phyloP scores from a whole-genome alignment of 495 filamentous ascomycete genomes.

The Peziza echinospora region DNA sequence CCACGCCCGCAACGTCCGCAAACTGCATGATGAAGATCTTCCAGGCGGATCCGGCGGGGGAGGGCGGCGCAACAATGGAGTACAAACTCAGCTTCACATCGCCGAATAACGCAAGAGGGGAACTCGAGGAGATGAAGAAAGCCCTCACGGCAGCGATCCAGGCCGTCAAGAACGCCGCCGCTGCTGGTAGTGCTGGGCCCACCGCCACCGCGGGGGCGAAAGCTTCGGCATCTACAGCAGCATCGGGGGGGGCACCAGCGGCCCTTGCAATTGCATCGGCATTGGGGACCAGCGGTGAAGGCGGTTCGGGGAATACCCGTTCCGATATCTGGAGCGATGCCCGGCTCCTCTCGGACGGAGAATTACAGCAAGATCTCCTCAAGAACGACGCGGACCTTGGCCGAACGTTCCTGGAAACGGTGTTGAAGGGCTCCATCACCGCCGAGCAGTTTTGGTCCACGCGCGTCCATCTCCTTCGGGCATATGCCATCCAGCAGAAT shows the following conservation, averaged over 20 bases:
- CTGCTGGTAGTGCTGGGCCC: conserved; percentile 19
- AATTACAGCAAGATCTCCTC: conserved; percentile 67
- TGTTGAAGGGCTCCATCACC: conserved; percentile 53
- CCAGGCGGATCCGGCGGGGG: conserved; percentile 36
- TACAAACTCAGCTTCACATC: conserved; percentile 44
- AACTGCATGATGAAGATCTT: conserved; percentile 89
- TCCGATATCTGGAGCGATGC: conserved; percentile 34
- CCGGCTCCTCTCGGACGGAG: conserved; percentile 45
- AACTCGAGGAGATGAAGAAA: conserved; percentile 69
- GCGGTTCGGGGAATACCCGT: conserved; percentile 26
- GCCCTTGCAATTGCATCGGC: conserved; percentile 29
- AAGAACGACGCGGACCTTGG: conserved; percentile 48
- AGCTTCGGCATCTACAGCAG: conserved; percentile 24
- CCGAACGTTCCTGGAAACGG: conserved; percentile 63
- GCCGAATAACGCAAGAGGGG: conserved; percentile 62
- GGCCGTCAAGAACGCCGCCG: conserved; percentile 33
- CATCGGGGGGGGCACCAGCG: conserved; percentile 24
- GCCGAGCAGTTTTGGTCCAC: conserved; percentile 85
- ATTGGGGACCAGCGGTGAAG: too few relatives aligned
- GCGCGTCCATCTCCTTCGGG: conserved; percentile 58
- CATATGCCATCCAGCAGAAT: conserved; percentile 69
- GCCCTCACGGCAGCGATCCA: conserved; percentile 56
- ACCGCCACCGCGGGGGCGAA: conserved; percentile 24
- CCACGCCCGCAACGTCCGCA: conserved; percentile 56
- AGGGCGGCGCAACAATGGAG: conserved; percentile 22